Conservation (phyloP, 352 stramenopile species). For the Phytophthora multivora region DNA sequence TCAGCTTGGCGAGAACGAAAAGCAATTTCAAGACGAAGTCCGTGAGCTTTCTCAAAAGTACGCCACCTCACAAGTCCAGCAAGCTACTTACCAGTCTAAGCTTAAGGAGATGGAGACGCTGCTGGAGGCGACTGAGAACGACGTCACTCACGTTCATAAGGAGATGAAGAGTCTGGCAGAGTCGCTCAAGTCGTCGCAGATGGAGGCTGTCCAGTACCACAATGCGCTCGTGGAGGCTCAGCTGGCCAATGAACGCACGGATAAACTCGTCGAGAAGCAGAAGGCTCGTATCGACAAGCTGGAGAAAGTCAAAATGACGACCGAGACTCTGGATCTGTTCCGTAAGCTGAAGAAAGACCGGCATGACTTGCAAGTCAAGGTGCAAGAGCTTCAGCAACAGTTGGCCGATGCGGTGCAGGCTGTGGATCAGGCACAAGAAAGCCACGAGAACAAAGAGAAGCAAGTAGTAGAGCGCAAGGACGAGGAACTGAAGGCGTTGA, state of each 20-base stretch:
- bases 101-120: slow-evolving; percentile 40
- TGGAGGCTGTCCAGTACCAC: slow-evolving; percentile 60
- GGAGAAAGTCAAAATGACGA: slow-evolving; percentile 87
- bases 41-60: slow-evolving; percentile 34
- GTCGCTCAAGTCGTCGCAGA: slow-evolving; percentile 58
- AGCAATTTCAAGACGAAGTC: slow-evolving; percentile 39
- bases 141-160: slow-evolving; percentile 48
- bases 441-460: slow-evolving; percentile 23
- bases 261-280: slow-evolving; percentile 56
- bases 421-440: slow-evolving; percentile 7
- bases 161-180: slow-evolving; percentile 57
- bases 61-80: slow-evolving; percentile 25
- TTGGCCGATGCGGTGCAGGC: slow-evolving; percentile 30
- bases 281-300: slow-evolving; percentile 75
- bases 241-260: slow-evolving; percentile 46
- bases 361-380: slow-evolving; percentile 49
- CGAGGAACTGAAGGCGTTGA: slow-evolving; percentile 45
- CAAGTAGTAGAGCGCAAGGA: slow-evolving; percentile 42
- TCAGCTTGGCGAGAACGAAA: slow-evolving; percentile 25
- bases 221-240: slow-evolving; percentile 50
- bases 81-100: slow-evolving; percentile 30
- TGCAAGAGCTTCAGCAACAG: slow-evolving; percentile 42
- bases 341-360: slow-evolving; percentile 69
- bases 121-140: slow-evolving; percentile 61
- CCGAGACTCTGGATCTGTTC: slow-evolving; percentile 69